phyloP scores from a whole-genome alignment of 176 grass and related monocot genomes.

The Olyra latifolia region DNA sequence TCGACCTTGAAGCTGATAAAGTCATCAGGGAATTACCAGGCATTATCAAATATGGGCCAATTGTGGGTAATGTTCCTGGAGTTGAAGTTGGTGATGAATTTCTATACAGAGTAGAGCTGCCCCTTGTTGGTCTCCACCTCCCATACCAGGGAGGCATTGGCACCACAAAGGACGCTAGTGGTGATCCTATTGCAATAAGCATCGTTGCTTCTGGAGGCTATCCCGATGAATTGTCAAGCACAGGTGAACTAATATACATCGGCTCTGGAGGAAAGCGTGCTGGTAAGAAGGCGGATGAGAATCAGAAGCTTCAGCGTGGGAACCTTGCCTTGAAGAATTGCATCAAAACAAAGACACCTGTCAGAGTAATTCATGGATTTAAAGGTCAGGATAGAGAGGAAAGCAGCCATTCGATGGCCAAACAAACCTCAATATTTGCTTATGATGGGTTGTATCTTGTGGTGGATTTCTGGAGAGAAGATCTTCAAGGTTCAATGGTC shows the following conservation, averaged over 20 bases:
- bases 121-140: slow-evolving; percentile 69
- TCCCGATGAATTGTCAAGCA: slow-evolving; percentile 57
- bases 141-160: slow-evolving; percentile 70
- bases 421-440: slow-evolving; percentile 48
- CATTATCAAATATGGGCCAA: slow-evolving; percentile 41
- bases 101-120: slow-evolving; percentile 63
- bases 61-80: slow-evolving; percentile 61
- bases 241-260: slow-evolving; percentile 79
- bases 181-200: slow-evolving; percentile 51
- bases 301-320: slow-evolving; percentile 68
- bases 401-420: slow-evolving; percentile 39
- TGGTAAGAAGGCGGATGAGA: slow-evolving; percentile 48
- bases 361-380: slow-evolving; percentile 76
- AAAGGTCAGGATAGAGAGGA: slow-evolving; percentile 35
- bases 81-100: slow-evolving; percentile 91
- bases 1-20: slow-evolving; percentile 53
- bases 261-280: slow-evolving; percentile 69
- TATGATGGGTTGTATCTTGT: slow-evolving; percentile 79
- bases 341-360: slow-evolving; percentile 51
- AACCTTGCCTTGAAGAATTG: slow-evolving; percentile 74
- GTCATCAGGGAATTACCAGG: slow-evolving; percentile 36
- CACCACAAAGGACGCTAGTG: slow-evolving; percentile 32
- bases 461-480: slow-evolving; percentile 40
- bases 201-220: slow-evolving; percentile 79
- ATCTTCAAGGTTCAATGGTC: slow-evolving; percentile 37